Conservation (phyloP, 2,329 filamentous ascomycete species). For the Bipolaris victoriae region DNA sequence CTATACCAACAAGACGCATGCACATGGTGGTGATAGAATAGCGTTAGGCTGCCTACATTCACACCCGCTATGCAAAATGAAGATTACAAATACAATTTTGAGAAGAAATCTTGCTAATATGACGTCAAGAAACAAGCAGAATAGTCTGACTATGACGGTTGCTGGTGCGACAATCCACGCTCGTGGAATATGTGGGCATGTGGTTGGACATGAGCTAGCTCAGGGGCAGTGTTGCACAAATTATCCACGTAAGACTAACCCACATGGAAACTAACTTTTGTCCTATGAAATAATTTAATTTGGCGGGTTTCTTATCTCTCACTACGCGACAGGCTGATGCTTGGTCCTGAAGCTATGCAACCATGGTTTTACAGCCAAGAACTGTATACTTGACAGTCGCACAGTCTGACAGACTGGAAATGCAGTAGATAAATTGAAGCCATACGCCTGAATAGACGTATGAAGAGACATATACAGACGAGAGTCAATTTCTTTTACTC, state of each 20-base stretch:
- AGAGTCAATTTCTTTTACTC: not conserved
- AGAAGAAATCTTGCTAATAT: not conserved
- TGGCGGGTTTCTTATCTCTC: not conserved
- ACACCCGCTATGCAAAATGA: too few species aligned
- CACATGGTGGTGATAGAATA: not conserved
- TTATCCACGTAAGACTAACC: conserved; percentile 5
- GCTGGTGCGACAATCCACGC: conserved; percentile 8
- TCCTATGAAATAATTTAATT: not conserved
- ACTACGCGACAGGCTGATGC: not conserved
- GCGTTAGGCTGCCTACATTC: not conserved
- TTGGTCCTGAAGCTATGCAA: conserved; percentile 3
- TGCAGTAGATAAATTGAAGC: conserved; percentile 26
- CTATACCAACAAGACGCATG: not conserved
- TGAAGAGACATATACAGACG: conserved; percentile 1
- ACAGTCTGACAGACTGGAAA: not conserved
- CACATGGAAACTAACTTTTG: conserved; percentile 3
- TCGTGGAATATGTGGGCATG: conserved; percentile 15
- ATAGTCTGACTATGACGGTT: not conserved
- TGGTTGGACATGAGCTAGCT: conserved; percentile 10
- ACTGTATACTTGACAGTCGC: conserved; percentile 20
- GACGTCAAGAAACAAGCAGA: not conserved
- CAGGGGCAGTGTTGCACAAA: conserved; percentile 21
- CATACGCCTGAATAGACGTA: conserved; percentile 21
- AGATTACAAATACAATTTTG: not conserved
- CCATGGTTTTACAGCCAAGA: conserved; percentile 8